phyloP scores from a whole-genome alignment of 139 green algal genomes.

The Haematococcus lacustris region DNA sequence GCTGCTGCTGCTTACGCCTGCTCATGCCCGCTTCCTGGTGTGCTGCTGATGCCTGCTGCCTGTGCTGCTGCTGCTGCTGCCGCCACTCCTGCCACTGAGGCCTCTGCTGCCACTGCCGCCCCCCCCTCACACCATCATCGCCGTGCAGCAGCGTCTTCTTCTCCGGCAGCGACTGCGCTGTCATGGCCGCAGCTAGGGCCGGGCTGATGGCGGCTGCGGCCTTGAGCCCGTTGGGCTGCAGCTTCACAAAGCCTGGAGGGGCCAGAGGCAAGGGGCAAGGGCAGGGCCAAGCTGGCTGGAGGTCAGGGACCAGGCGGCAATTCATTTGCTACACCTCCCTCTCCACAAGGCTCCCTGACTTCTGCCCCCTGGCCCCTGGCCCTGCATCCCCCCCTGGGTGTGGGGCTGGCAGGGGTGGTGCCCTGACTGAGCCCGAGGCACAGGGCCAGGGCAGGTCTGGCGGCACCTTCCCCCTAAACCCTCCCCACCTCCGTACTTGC shows the following conservation, averaged over 20 bases:
- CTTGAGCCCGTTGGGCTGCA: conserved; percentile 32
- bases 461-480: no score
- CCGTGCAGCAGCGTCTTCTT: conserved; percentile 24
- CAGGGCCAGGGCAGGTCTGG: no score
- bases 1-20: neutral
- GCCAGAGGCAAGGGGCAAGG: neutral
- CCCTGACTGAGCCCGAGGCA: no score
- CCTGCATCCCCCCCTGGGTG: neutral
- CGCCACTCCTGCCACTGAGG: no score
- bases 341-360: neutral
- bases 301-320: no score
- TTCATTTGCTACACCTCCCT: neutral
- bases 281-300: no score
- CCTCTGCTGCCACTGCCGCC: no score
- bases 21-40: neutral
- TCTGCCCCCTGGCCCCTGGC: neutral
- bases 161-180: conserved; percentile 7
- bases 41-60: neutral
- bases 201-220: conserved; percentile 23
- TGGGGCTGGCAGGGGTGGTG: no score
- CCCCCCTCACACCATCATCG: conserved; percentile 16
- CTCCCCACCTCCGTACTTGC: conserved; percentile 9
- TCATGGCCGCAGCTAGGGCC: neutral
- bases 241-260: conserved; percentile 1
- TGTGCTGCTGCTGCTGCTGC: neutral